Conservation (phyloP, 208 protist species). For the Leishmania gerbilli region DNA sequence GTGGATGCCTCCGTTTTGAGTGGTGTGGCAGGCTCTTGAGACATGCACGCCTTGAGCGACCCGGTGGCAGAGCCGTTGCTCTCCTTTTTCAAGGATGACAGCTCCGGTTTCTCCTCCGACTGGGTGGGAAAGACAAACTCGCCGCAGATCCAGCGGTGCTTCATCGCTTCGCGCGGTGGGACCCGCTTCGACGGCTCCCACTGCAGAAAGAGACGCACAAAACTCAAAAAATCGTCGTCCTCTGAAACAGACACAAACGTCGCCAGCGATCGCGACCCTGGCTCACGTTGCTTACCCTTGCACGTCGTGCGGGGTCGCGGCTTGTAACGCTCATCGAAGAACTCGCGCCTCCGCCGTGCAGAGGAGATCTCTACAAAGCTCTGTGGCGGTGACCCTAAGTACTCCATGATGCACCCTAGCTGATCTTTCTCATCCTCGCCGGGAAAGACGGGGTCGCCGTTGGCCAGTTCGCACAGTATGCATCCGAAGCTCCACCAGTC, state of each 20-base stretch:
- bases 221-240: slow-evolving; percentile 69
- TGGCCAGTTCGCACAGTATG: slow-evolving; percentile 93
- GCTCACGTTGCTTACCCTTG: slow-evolving; percentile 38
- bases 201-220: slow-evolving; percentile 64
- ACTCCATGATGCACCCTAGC: slow-evolving; percentile 86
- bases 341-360: slow-evolving; percentile 40
- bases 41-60: neutral
- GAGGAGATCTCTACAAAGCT: slow-evolving; percentile 41
- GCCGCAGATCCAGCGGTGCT: slow-evolving; percentile 68
- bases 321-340: slow-evolving; percentile 47
- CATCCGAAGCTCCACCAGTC: slow-evolving; percentile 95
- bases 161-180: slow-evolving; percentile 66
- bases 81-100: neutral
- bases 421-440: slow-evolving; percentile 89
- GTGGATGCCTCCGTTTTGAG: neutral
- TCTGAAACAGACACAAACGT: slow-evolving; percentile 57
- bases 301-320: slow-evolving; percentile 49
- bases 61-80: neutral
- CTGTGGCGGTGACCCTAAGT: slow-evolving; percentile 76
- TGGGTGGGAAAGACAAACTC: slow-evolving; percentile 48
- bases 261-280: slow-evolving; percentile 52
- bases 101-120: neutral
- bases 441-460: slow-evolving; percentile 91
- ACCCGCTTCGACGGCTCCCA: slow-evolving; percentile 69
- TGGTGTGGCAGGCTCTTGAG: neutral